Percentiles rank a stretch among this genome's conserved stretches.
Conservation (phyloP, 768 basidiomycete species). For the Termitomyces sp. region DNA sequence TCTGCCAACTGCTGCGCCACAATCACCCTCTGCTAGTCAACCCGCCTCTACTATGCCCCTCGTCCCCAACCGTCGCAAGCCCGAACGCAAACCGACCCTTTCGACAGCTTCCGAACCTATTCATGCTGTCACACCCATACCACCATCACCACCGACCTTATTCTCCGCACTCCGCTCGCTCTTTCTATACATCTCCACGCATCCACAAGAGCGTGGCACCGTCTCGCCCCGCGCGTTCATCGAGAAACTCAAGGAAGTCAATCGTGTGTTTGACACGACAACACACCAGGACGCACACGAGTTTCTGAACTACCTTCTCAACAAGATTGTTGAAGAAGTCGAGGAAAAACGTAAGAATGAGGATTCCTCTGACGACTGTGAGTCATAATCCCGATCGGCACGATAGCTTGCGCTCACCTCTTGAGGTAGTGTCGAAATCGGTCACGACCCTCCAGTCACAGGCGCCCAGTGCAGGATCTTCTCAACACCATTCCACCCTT, state of each 20-base stretch:
- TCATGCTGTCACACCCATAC: constrained; percentile 39
- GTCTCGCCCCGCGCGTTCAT: constrained; percentile 89
- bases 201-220: constrained; percentile 75
- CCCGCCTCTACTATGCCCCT: constrained; percentile 25
- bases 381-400: constrained; percentile 25
- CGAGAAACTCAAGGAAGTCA: constrained; percentile 88
- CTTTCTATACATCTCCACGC: constrained; percentile 76
- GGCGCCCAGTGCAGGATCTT: constrained; percentile 37
- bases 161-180: constrained; percentile 93
- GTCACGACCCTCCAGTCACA: constrained; percentile 47
- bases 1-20: constrained; percentile 22
- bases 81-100: constrained; percentile 44
- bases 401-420: constrained; percentile 4
- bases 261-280: constrained; percentile 84
- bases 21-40: constrained; percentile 18
- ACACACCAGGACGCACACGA: constrained; percentile 99
- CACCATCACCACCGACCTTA: constrained; percentile 64
- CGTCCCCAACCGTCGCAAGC: constrained; percentile 44
- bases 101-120: constrained; percentile 20
- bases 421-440: constrained; percentile 52
- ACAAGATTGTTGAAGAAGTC: constrained; percentile 90
- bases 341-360: constrained; percentile 58
- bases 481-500: constrained; percentile 59
- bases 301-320: constrained; percentile 91
- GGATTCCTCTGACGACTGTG: constrained; percentile 55